Conservation (phyloP, 495 filamentous ascomycete species). For the Thozetella sp. region DNA sequence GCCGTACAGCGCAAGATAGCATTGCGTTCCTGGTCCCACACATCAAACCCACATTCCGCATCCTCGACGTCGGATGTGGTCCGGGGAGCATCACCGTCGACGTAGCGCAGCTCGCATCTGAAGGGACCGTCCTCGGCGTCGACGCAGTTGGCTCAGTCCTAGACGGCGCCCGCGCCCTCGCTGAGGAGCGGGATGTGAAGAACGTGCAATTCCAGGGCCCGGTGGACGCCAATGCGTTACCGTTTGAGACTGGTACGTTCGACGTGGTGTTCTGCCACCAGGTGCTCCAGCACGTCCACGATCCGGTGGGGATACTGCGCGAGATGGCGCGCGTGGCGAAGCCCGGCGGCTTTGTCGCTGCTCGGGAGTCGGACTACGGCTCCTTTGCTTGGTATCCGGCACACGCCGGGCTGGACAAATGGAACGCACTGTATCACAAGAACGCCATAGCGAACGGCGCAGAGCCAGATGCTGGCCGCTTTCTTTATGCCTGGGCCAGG, state of each 20-base stretch:
- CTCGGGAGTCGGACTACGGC: constrained; percentile 50
- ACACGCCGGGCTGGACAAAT: constrained; percentile 35
- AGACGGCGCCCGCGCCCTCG: constrained; percentile 34
- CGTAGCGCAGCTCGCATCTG: constrained; percentile 44
- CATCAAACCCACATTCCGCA: constrained; percentile 45
- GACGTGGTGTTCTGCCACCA: constrained; percentile 55
- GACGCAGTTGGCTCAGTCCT: constrained; percentile 26
- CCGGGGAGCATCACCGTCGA: constrained; percentile 58
- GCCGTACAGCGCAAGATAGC: constrained; percentile 55
- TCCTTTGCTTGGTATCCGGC: constrained; percentile 49
- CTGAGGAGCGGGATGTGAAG: constrained; percentile 35
- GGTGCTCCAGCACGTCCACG: constrained; percentile 46
- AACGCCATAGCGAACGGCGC: constrained; percentile 41
- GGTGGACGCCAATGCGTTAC: constrained; percentile 43
- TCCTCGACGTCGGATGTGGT: constrained; percentile 60
- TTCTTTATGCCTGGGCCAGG: constrained; percentile 50
- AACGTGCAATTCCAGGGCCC: constrained; percentile 50
- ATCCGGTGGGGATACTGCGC: constrained; percentile 39
- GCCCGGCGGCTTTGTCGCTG: constrained; percentile 51
- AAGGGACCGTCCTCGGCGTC: constrained; percentile 43
- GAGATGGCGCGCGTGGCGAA: constrained; percentile 54
- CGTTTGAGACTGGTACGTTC: constrained; percentile 46
- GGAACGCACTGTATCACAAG: constrained; percentile 36
- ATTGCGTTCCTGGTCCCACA: constrained; percentile 51
- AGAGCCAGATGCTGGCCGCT: constrained; percentile 50